These are phyloP conservation scores for Suillus occidentalis DNA, from an alignment of 768 basidiomycete species.

Conservation along the genomic window DNA sequence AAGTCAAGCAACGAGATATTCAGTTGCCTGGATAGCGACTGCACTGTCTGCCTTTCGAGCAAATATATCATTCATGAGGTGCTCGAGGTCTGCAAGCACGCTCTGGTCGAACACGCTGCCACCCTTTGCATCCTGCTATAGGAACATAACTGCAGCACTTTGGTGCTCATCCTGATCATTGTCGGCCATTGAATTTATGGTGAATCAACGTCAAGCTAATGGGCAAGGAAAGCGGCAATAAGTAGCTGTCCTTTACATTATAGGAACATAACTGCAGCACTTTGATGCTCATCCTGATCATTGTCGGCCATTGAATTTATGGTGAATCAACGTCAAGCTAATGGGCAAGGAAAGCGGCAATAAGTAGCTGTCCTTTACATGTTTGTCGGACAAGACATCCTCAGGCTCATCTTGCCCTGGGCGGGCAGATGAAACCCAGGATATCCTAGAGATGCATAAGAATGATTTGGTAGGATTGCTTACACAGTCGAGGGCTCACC, in stretches of 20 bases:
- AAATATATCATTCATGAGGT: slow-evolving; percentile 77
- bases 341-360: slow-evolving; percentile 59
- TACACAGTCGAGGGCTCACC: slow-evolving; percentile 40
- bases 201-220: slow-evolving; percentile 39
- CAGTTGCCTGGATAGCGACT: slow-evolving; percentile 63
- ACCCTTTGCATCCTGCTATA: slow-evolving; percentile 27
- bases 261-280: slow-evolving; percentile 16
- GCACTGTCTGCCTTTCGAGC: slow-evolving; percentile 55
- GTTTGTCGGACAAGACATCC: slow-evolving; percentile 61
- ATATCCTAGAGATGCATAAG: slow-evolving; percentile 50
- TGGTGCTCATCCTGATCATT: slow-evolving; percentile 24
- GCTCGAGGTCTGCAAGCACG: slow-evolving; percentile 61
- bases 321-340: slow-evolving; percentile 21
- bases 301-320: slow-evolving; percentile 1
- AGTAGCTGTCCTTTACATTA: slow-evolving; percentile 65
- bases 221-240: slow-evolving; percentile 50
- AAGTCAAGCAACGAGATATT: not conserved
- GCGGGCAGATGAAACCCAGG: slow-evolving; percentile 75
- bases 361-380: slow-evolving; percentile 65
- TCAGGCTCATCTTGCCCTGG: slow-evolving; percentile 63
- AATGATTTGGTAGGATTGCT: not conserved
- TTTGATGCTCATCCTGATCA: slow-evolving; percentile 23
- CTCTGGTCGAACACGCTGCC: slow-evolving; percentile 50
- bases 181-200: not conserved
- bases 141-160: slow-evolving; percentile 16